A percentile compares a stretch with the other conserved stretches of the same genome.
Evolutionary conservation across 306 rosid species (phyloP).

Genomic region (Cicer judaicum): DNA sequence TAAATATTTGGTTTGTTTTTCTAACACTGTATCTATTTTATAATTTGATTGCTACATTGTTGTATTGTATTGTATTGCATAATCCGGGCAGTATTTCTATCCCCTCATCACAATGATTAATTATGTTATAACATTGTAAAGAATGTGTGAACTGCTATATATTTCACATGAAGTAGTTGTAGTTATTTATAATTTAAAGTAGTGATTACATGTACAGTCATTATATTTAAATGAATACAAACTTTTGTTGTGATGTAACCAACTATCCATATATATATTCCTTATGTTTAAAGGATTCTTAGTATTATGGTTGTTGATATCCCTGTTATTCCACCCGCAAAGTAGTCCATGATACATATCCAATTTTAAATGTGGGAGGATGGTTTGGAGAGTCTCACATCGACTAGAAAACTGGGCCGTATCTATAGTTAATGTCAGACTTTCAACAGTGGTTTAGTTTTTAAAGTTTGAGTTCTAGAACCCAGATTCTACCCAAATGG

Average conservation of each 20-base stretch:
- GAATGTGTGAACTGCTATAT: not conserved
- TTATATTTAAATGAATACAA: not conserved
- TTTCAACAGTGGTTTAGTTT: not conserved
- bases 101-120: not conserved
- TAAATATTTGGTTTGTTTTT: not conserved
- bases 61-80: not conserved
- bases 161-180: not conserved
- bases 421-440: not conserved
- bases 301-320: not conserved
- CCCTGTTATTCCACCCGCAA: not conserved
- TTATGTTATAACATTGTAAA: slow-evolving; percentile 6
- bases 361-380: not conserved
- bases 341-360: not conserved
- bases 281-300: not conserved
- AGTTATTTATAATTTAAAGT: too few species aligned
- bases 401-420: not conserved
- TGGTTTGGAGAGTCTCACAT: not conserved
- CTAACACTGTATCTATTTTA: not conserved
- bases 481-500: slow-evolving; percentile 5
- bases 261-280: not conserved
- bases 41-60: not conserved
- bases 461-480: slow-evolving; percentile 6
- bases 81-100: not conserved
- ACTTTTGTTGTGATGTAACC: not conserved
- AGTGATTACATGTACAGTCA: too few species aligned